Percentiles rank a stretch among this genome's conserved stretches.
These are phyloP conservation scores for Alternaria sp. DNA, from an alignment of 2,329 filamentous ascomycete species.

Conservation along the genomic window DNA sequence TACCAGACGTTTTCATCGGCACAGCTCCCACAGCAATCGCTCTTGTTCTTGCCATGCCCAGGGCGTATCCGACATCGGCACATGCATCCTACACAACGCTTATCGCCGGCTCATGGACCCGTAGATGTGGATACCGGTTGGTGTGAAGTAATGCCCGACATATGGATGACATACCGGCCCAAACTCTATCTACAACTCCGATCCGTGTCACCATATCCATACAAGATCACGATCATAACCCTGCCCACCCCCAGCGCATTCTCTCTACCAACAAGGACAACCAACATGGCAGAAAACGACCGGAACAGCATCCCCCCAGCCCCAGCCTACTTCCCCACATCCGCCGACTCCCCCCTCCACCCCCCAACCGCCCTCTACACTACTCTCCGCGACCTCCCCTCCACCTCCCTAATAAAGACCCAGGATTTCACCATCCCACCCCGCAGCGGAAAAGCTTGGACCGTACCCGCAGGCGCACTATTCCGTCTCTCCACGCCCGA, in stretches of 20 bases:
- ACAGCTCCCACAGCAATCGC: not conserved
- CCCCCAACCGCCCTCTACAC: constrained; percentile 42
- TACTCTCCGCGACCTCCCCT: constrained; percentile 22
- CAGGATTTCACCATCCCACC: constrained; percentile 65
- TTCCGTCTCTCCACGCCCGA: constrained; percentile 76
- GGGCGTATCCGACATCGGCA: constrained; percentile 10
- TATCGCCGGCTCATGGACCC: constrained; percentile 8
- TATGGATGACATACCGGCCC: not conserved
- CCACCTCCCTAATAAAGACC: constrained; percentile 14
- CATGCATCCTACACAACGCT: not conserved
- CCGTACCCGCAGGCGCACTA: constrained; percentile 70
- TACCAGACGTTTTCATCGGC: not conserved
- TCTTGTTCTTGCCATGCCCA: not conserved
- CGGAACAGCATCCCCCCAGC: constrained; percentile 25
- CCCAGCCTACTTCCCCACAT: constrained; percentile 48
- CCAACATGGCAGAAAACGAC: constrained; percentile 8
- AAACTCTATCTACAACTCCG: not conserved
- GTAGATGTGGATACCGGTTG: not conserved
- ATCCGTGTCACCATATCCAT: not conserved
- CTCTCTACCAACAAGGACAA: not conserved
- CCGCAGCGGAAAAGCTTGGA: constrained; percentile 76
- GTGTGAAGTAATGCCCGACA: not conserved
- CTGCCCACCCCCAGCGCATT: not conserved
- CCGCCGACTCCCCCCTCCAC: constrained; percentile 36
- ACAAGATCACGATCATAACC: not conserved